Conservation (phyloP, 2,329 filamentous ascomycete species). For the Dothiorella sarmentorum region DNA sequence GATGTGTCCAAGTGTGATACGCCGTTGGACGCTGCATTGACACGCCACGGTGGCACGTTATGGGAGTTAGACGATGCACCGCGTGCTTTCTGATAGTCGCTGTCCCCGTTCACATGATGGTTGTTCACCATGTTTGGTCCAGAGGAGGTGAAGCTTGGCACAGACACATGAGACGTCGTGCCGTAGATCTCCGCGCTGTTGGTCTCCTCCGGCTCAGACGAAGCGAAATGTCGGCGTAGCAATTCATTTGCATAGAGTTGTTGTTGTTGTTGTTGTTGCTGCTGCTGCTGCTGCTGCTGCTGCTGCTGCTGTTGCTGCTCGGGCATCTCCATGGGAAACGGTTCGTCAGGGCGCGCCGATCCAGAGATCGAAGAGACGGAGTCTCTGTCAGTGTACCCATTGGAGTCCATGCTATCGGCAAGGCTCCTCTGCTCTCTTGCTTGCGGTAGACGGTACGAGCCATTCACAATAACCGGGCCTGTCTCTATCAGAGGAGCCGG, state of each 20-base stretch:
- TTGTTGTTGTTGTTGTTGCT: conserved; percentile 32
- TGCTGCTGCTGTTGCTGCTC: conserved; percentile 30
- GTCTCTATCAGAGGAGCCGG: conserved; percentile 28
- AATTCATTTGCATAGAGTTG: conserved; percentile 29
- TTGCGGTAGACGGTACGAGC: conserved; percentile 28
- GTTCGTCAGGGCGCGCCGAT: conserved; percentile 4
- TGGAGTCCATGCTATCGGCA: background rate
- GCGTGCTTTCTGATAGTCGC: conserved; percentile 12
- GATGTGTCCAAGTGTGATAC: conserved; percentile 32
- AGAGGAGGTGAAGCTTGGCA: background rate
- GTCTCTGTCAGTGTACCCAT: conserved; percentile 10
- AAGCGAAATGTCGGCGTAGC: conserved; percentile 21
- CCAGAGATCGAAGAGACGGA: background rate
- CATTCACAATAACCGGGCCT: conserved; percentile 40
- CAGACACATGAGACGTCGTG: background rate
- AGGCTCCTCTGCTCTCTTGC: conserved; percentile 5
- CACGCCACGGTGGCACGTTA: conserved; percentile 29
- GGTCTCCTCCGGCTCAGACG: background rate
- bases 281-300: too few relatives aligned
- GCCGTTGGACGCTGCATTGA: conserved; percentile 29
- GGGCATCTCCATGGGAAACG: conserved; percentile 23
- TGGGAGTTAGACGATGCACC: background rate
- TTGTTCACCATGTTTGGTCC: background rate
- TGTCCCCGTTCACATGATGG: conserved; percentile 22
- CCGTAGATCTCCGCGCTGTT: background rate